phyloP scores from a whole-genome alignment of 495 filamentous ascomycete genomes.

The Penicillium simplicissimum region DNA sequence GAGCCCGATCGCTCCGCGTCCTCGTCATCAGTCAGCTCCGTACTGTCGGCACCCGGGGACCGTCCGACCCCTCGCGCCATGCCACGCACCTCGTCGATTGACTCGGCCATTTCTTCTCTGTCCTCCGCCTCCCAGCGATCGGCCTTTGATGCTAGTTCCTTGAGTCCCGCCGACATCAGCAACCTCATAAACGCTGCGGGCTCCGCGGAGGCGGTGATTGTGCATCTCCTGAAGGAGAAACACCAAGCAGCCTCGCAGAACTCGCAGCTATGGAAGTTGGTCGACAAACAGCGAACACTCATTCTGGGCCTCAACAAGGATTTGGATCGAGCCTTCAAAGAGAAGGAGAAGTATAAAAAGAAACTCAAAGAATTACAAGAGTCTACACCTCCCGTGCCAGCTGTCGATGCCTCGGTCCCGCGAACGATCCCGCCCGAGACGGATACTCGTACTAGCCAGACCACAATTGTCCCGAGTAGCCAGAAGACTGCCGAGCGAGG shows the following conservation, averaged over 20 bases:
- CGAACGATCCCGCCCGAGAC: constrained; percentile 5
- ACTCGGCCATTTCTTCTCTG: constrained; percentile 86
- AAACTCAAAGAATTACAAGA: constrained; percentile 77
- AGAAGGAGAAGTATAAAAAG: constrained; percentile 91
- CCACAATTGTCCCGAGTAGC: not conserved
- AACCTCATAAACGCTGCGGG: constrained; percentile 80
- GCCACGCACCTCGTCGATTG: constrained; percentile 88
- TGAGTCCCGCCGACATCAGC: constrained; percentile 63
- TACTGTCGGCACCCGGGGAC: constrained; percentile 34
- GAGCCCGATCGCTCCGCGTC: constrained; percentile 35
- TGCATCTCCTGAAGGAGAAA: constrained; percentile 88
- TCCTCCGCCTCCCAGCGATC: constrained; percentile 69
- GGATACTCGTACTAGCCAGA: not conserved
- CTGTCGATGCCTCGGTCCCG: constrained; percentile 22
- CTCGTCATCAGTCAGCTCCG: constrained; percentile 35
- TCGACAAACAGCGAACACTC: constrained; percentile 94
- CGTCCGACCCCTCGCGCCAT: constrained; percentile 46
- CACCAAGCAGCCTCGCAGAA: constrained; percentile 85
- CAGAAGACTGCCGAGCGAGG: not conserved
- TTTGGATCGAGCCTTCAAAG: constrained; percentile 85
- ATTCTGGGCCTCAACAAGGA: constrained; percentile 94
- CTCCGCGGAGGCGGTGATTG: constrained; percentile 84
- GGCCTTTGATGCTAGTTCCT: constrained; percentile 55
- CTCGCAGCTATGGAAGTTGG: constrained; percentile 87
- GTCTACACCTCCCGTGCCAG: constrained; percentile 51